Evolutionary conservation across 148 eudicot genomes (phyloP), one percentile per base, ranked within the genome.

Genomic region (Rhododendron ferrugineum): DNA sequence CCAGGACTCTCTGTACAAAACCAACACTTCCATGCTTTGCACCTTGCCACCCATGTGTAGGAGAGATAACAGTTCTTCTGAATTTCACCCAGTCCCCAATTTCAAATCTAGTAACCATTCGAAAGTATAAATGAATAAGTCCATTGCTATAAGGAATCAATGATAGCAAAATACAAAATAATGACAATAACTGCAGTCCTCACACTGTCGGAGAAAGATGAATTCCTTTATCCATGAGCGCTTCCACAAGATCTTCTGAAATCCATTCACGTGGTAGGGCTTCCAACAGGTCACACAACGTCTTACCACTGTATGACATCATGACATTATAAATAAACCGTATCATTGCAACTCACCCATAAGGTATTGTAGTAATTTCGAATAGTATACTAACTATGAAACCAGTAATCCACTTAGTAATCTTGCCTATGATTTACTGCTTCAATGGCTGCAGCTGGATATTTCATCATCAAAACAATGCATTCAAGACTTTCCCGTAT

Each of bases 181-280:
- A 82, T 40, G 28, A 66, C 15, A 82, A 36, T 62, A 46, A 36
- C 56, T 13, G 74, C 77, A 34, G 15, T 80, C 78, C 98, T 93
- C 91, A 95, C 98, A 89, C 87, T 84, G 98, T 95, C 81, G 94
- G 94, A 88, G 94, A 94, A 85, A 95, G 89, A 84, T 92, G 92
- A 86, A 94, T 92, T 84, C 95, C 95, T 89, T 89, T 93, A 88
- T 88, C 87, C 60, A 70, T 34, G 80, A 95, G 93, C 72, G 96
- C 95, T 84, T 95, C 98, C 93, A 91, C 91, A 83, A 95, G 88
- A 85, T 94, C 95, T 90, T 94, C 98, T 36, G 98, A 94, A 87
- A 95, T 93, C 98, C 98, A 95, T 87, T 95, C 98, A 73, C 98
- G 93, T 20, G 98, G 98, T 87, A 95, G 95, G 83, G 94, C 91